phyloP scores from a whole-genome alignment of 2,329 filamentous ascomycete species.

The Pestalotiopsis sp. region DNA sequence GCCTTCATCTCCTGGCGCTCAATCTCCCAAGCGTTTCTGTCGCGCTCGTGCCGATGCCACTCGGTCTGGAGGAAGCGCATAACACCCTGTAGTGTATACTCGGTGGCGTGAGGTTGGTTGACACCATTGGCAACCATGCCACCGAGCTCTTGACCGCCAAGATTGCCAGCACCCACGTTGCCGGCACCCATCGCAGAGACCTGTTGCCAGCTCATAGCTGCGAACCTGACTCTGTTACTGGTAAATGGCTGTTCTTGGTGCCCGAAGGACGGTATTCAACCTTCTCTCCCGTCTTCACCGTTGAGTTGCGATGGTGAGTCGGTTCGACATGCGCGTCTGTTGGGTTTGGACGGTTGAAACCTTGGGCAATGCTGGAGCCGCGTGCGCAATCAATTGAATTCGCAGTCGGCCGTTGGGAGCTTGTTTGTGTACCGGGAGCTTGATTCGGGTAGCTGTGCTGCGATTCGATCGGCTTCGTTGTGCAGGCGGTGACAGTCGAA shows the following conservation, averaged over 20 bases:
- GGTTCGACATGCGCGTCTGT: constrained; percentile 16
- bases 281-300: constrained; percentile 13
- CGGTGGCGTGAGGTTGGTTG: constrained; percentile 60
- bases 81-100: constrained; percentile 73
- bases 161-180: constrained; percentile 46
- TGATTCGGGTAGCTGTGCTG: not conserved
- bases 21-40: constrained; percentile 98
- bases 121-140: constrained; percentile 42
- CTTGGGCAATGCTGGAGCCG: not conserved
- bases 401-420: constrained; percentile 15
- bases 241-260: constrained; percentile 8
- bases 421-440: constrained; percentile 23
- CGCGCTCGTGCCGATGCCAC: constrained; percentile 98
- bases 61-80: constrained; percentile 99
- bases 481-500: not conserved
- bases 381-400: constrained; percentile 1
- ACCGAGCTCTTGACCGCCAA: constrained; percentile 42
- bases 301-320: not conserved
- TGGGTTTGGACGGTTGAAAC: not conserved
- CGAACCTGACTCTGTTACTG: constrained; percentile 6
- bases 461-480: not conserved
- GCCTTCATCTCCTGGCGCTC: constrained; percentile 99
- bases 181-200: constrained; percentile 42
- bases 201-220: constrained; percentile 38
- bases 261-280: not conserved